These are phyloP conservation scores for Fusarium torulosum DNA, from an alignment of 2,329 filamentous ascomycete species.

Conservation along the genomic window DNA sequence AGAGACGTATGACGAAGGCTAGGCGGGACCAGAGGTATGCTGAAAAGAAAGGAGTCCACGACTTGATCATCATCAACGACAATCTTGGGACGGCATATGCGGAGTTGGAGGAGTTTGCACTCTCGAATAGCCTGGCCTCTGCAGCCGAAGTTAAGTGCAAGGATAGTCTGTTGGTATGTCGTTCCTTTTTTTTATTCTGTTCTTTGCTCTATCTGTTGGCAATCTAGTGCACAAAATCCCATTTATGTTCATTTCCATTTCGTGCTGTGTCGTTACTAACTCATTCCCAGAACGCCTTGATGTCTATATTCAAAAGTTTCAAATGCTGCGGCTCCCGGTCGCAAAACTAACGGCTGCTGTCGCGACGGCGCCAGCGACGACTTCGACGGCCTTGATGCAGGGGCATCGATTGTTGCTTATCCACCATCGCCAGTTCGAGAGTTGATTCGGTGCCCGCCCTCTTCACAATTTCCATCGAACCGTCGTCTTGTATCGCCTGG, in stretches of 20 bases:
- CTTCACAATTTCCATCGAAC: slow-evolving; percentile 18
- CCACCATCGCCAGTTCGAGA: slow-evolving; percentile 9
- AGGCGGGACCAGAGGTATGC: not conserved
- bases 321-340: not conserved
- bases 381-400: slow-evolving; percentile 23
- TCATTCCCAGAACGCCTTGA: slow-evolving; percentile 6
- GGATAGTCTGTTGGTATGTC: not conserved
- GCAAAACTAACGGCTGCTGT: not conserved
- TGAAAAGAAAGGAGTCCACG: not conserved
- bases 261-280: not conserved
- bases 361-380: slow-evolving; percentile 15
- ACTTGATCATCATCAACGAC: slow-evolving; percentile 1
- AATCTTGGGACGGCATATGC: not conserved
- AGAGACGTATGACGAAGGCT: not conserved
- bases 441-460: slow-evolving; percentile 17
- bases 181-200: slow-evolving; percentile 1
- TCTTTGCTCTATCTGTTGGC: slow-evolving; percentile 4
- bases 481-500: slow-evolving; percentile 3
- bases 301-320: not conserved
- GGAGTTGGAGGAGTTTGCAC: not conserved
- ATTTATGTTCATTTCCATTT: slow-evolving; percentile 11
- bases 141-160: not conserved
- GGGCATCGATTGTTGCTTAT: slow-evolving; percentile 27
- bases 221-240: slow-evolving; percentile 20
- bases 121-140: not conserved